These are phyloP conservation scores for Taphrina wiesneri DNA, from an alignment of 1,139 yeast genomes.

Conservation along the genomic window DNA sequence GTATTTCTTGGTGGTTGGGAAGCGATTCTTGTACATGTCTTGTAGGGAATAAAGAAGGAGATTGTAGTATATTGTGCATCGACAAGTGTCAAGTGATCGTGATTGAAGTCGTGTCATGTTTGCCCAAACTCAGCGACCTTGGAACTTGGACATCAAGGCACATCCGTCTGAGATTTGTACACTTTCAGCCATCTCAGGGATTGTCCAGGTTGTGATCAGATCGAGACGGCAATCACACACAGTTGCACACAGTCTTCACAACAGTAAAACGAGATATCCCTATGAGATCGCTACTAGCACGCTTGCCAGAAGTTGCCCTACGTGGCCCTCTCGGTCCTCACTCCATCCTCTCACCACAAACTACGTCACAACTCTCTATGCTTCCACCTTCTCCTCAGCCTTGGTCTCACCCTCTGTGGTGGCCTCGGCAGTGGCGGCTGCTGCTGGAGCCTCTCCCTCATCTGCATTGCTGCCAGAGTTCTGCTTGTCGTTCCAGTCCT, in stretches of 20 bases:
- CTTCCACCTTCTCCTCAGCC: slow-evolving; percentile 22
- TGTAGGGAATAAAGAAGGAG: background rate
- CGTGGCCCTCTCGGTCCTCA: background rate
- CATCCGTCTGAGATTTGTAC: no score
- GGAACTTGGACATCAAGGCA: no score
- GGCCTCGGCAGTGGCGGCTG: background rate
- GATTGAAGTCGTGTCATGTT: no score
- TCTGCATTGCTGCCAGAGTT: slow-evolving; percentile 12
- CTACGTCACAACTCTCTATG: background rate
- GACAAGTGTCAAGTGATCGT: no score
- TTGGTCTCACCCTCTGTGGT: background rate
- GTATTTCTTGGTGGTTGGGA: background rate
- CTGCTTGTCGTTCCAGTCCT: slow-evolving; percentile 52
- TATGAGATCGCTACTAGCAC: background rate
- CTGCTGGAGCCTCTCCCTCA: background rate
- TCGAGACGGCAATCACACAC: no score
- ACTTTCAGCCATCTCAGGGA: no score
- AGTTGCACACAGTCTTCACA: no score
- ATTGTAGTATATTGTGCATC: no score
- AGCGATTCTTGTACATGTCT: background rate
- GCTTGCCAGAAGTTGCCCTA: background rate
- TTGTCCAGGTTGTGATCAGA: no score
- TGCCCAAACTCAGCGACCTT: no score
- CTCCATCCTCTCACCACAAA: slow-evolving; percentile 6
- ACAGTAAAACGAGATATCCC: background rate